Evolutionary conservation across 495 filamentous ascomycete species (phyloP).

Genomic region (Penicillium crystallinum): DNA sequence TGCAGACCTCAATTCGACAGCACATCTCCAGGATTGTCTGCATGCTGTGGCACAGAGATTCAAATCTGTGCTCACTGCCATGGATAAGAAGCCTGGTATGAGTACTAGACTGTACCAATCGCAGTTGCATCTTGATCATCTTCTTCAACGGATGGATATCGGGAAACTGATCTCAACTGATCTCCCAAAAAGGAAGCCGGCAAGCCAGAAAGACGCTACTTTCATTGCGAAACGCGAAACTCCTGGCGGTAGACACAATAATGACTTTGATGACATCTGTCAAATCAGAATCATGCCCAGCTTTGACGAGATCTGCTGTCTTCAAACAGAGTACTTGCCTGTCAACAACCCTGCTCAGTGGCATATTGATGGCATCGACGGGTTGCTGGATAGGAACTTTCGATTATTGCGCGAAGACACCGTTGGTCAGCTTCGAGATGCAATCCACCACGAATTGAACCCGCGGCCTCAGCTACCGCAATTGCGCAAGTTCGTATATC

Average conservation of each 20-base stretch:
- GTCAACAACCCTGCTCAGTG: conserved; percentile 43
- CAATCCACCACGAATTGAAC: conserved; percentile 15
- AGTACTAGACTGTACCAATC: neutral
- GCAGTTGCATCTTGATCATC: neutral
- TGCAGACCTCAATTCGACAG: conserved; percentile 16
- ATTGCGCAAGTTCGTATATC: conserved; percentile 35
- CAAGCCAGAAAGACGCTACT: neutral
- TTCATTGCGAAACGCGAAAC: conserved; percentile 4
- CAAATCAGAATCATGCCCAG: conserved; percentile 63
- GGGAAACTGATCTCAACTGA: neutral
- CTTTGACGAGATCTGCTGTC: conserved; percentile 51
- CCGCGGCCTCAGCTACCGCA: conserved; percentile 1
- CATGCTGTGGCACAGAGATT: conserved; percentile 8
- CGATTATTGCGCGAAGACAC: conserved; percentile 37
- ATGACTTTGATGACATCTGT: conserved; percentile 56
- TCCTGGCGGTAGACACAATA: conserved; percentile 51
- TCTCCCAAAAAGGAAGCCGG: neutral
- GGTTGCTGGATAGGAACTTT: conserved; percentile 67
- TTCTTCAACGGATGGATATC: conserved; percentile 8
- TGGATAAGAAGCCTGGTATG: neutral
- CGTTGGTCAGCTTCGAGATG: conserved; percentile 35
- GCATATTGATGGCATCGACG: conserved; percentile 53
- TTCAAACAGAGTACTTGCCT: conserved; percentile 56
- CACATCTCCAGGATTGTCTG: conserved; percentile 8
- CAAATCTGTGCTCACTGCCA: neutral